Conservation (phyloP, 2,329 filamentous ascomycete species). For the Phialocephala sp. region DNA sequence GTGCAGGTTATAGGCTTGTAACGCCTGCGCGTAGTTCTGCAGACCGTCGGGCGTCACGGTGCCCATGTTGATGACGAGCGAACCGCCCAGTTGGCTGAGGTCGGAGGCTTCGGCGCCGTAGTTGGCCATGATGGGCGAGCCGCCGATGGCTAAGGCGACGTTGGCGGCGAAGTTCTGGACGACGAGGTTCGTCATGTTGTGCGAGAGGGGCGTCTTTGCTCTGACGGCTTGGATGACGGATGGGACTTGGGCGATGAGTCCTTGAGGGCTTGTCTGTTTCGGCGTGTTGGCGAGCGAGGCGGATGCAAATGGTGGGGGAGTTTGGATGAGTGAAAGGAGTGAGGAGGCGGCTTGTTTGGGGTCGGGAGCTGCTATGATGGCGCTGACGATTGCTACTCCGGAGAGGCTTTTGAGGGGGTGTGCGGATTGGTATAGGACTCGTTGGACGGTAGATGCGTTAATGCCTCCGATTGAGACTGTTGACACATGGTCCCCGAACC, state of each 20-base stretch:
- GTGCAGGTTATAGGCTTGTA: conserved; percentile 80
- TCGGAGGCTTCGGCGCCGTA: conserved; percentile 83
- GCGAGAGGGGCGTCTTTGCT: conserved; percentile 72
- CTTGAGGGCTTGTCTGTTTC: conserved; percentile 35
- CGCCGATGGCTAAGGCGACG: conserved; percentile 81
- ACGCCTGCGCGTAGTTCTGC: conserved; percentile 72
- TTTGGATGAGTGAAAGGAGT: conserved; percentile 60
- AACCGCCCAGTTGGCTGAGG: conserved; percentile 76
- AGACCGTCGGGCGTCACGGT: conserved; percentile 81
- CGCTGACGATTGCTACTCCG: conserved; percentile 88
- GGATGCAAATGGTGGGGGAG: conserved; percentile 38
- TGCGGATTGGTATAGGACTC: conserved; percentile 73
- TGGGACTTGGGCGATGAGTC: conserved; percentile 33
- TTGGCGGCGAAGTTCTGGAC: conserved; percentile 96
- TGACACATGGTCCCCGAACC: conserved; percentile 48
- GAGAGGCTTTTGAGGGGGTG: conserved; percentile 65
- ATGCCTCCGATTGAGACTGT: conserved; percentile 91
- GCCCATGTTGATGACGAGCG: conserved; percentile 93
- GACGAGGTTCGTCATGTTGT: conserved; percentile 98
- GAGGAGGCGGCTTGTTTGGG: conserved; percentile 66
- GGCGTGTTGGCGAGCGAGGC: conserved; percentile 21
- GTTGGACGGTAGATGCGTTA: conserved; percentile 75
- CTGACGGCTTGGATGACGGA: conserved; percentile 65
- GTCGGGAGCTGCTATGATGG: conserved; percentile 76
- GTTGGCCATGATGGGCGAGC: conserved; percentile 93